These are phyloP conservation scores for Zoysia pacifica DNA, from an alignment of 176 grass and related monocot genomes.

Conservation along the genomic window DNA sequence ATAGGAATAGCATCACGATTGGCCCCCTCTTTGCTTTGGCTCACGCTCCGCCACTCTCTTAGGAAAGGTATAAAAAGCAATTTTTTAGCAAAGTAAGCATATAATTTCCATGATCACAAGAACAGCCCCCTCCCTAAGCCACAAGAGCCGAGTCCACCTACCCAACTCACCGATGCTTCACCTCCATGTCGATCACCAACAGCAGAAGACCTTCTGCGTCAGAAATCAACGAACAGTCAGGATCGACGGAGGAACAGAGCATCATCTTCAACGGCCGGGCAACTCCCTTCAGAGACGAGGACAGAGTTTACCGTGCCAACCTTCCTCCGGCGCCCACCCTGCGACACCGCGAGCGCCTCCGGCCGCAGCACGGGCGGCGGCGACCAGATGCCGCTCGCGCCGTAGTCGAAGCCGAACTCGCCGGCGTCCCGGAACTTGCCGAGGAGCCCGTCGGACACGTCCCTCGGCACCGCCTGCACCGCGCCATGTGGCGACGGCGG, in stretches of 20 bases:
- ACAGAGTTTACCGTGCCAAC: conserved; percentile 16
- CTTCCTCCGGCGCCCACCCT: conserved; percentile 24
- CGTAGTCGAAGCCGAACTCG: conserved; percentile 86
- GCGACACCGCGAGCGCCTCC: conserved; percentile 32
- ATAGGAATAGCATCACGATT: no score
- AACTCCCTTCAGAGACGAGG: neutral
- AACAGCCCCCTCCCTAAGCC: neutral
- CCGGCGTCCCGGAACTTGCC: conserved; percentile 73
- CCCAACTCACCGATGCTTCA: neutral
- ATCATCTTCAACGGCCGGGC: neutral
- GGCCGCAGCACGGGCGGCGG: conserved; percentile 55
- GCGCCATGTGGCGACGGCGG: neutral
- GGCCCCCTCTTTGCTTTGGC: no score
- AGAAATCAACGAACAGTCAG: conserved; percentile 21
- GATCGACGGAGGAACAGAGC: neutral
- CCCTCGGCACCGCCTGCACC: conserved; percentile 71
- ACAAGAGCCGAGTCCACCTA: neutral
- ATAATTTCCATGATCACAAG: neutral
- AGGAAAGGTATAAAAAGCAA: neutral
- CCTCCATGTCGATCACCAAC: conserved; percentile 32
- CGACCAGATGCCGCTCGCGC: conserved; percentile 79
- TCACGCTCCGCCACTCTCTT: no score
- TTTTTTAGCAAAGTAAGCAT: neutral
- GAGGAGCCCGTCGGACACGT: conserved; percentile 64
- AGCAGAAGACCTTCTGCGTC: conserved; percentile 57